phyloP scores from a whole-genome alignment of 352 stramenopile genomes.

The Pythium coloratum region DNA sequence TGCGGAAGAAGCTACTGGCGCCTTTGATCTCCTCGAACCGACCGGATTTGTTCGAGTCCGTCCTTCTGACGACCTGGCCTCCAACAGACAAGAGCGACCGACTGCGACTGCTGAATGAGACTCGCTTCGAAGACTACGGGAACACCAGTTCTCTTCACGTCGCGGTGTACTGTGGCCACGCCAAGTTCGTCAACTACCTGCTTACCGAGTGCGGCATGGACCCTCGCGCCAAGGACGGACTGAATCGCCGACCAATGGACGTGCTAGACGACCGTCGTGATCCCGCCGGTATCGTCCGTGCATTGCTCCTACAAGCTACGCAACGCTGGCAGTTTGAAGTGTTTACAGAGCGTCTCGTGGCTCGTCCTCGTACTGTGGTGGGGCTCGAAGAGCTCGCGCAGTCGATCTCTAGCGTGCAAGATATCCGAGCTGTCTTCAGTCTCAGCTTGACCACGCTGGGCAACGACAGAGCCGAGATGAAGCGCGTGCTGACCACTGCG shows the following conservation, averaged over 20 bases:
- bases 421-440: conserved; percentile 12
- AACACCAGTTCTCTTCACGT: conserved; percentile 8
- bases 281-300: neutral
- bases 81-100: neutral
- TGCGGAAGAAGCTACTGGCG: neutral
- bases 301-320: conserved; percentile 5
- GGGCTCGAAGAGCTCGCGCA: conserved; percentile 9
- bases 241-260: neutral
- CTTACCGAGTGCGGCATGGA: conserved; percentile 13
- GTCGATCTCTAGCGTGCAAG: conserved; percentile 12
- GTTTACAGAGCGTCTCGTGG: neutral
- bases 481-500: conserved; percentile 4
- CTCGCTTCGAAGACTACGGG: neutral
- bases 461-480: neutral
- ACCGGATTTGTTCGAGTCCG: conserved; percentile 1
- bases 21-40: neutral
- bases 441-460: neutral
- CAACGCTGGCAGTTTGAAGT: neutral
- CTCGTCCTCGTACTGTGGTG: neutral
- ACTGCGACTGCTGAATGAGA: neutral
- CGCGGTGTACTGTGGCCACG: conserved; percentile 6
- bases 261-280: conserved; percentile 5
- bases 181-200: conserved; percentile 15
- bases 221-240: neutral
- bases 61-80: neutral